Evolutionary conservation across 257 asterid genomes (phyloP).

Genomic region (Solanum appendiculatum): DNA sequence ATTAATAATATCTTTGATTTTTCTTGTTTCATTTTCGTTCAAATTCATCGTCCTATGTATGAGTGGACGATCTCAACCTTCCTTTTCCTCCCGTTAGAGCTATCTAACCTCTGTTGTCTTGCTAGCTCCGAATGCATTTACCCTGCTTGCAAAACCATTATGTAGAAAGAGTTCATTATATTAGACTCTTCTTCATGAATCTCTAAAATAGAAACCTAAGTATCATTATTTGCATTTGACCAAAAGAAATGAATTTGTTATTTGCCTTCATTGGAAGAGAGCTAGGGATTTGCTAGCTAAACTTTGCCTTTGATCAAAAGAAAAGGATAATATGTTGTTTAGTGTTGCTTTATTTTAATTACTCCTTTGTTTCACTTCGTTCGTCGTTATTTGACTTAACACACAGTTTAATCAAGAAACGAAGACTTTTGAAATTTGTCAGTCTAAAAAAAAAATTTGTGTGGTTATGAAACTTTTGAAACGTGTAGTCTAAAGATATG

Average conservation of each 20-base stretch:
- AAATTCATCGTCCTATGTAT: background rate
- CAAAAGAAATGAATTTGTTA: background rate
- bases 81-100: background rate
- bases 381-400: background rate
- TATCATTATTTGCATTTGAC: background rate
- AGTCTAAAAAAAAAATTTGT: too few relatives aligned
- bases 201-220: background rate
- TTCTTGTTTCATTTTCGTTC: background rate
- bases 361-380: background rate
- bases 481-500: background rate
- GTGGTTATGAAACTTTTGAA: too few relatives aligned
- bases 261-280: background rate
- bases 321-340: background rate
- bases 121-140: background rate
- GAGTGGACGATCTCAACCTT: background rate
- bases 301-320: background rate
- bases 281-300: background rate
- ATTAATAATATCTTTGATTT: background rate
- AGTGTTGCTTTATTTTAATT: background rate
- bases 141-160: background rate
- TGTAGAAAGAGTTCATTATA: background rate
- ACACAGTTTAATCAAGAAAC: background rate
- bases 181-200: background rate
- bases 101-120: background rate
- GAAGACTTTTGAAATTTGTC: background rate